Base-by-base conservation (phyloP, 768 basidiomycete species). In the Amanita jacksonii region DNA sequence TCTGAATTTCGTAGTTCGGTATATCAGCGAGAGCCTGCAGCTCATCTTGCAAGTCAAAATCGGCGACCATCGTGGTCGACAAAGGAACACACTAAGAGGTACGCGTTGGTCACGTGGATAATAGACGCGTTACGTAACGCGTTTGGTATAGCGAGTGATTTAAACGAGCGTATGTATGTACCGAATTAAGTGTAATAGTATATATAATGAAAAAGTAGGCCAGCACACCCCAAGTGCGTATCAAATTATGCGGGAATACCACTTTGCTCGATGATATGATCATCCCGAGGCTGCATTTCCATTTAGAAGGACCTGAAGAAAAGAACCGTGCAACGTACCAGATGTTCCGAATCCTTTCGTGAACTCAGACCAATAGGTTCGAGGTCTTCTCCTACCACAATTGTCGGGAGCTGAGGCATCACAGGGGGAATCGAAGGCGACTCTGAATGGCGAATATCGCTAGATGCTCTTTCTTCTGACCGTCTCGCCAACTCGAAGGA, bases 1-100 rank as follows among this genome's bases (percentile, higher is more conserved):
- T 62, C 5, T 71, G 66, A 44, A 91, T 81, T n/a, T 72, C 64
- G 54, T 89, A 90, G 31, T 63, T 67, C 1, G 70, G 66, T 1
- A 69, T 39, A 49, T 86, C 79, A 45, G 76, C 74, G 5, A 87
- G 62, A 22, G 75, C 66, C 49, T 82, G 73, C 0, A 86, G 64
- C 60, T 87, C 81, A 48, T 89, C 85, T 62, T 83, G 84, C 19
- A 91, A 74, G 56, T 88, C 83, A 59, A 90, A 91, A 7, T 46
- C 51, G 41, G 58, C 55, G 45, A 50, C 57, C 71, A 73, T 74
- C 30, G 49, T 42, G 15, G 34, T 36, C n/a, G 27, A 39, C 19
- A 33, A 36, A 22, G 39, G 41, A 27, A 39, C 35, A 32, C 46
- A 39, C 19, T 24, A 36, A 22, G 39, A 46, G 34, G 34, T 34